phyloP scores from a whole-genome alignment of 371 early-diverging fungal species.

The Neoconidiobolus thromboides region DNA sequence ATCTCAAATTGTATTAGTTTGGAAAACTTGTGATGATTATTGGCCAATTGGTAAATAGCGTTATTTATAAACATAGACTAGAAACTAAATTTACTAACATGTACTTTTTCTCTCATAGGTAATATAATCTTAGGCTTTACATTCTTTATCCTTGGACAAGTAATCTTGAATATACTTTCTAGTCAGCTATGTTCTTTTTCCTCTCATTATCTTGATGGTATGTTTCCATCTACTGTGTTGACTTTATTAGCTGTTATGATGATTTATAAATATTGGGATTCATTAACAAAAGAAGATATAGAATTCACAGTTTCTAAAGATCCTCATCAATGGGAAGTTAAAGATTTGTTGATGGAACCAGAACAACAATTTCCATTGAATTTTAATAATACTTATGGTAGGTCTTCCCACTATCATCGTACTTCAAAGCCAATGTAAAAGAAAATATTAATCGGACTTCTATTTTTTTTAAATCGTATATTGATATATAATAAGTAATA shows the following conservation, averaged over 20 bases:
- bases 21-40: slow-evolving; percentile 83
- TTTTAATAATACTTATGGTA: not conserved
- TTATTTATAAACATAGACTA: too few species aligned
- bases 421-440: not conserved
- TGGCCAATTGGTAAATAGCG: slow-evolving; percentile 63
- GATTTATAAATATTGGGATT: slow-evolving; percentile 98
- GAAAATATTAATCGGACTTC: too few species aligned
- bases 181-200: slow-evolving; percentile 59
- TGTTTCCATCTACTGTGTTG: slow-evolving; percentile 85
- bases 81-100: not conserved
- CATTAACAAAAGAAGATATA: slow-evolving; percentile 92
- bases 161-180: slow-evolving; percentile 58
- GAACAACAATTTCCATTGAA: too few species aligned
- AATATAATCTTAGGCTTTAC: slow-evolving; percentile 74
- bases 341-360: slow-evolving; percentile 41
- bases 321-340: slow-evolving; percentile 78
- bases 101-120: slow-evolving; percentile 15
- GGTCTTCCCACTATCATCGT: not conserved
- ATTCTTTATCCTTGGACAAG: slow-evolving; percentile 74
- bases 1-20: slow-evolving; percentile 79
- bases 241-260: slow-evolving; percentile 93
- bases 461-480: too few species aligned
- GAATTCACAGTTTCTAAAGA: slow-evolving; percentile 89
- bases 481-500: too few species aligned
- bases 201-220: slow-evolving; percentile 89